Evolutionary conservation across 129 eudicot genomes (phyloP).

Genomic region (Saposhnikovia divaricata): DNA sequence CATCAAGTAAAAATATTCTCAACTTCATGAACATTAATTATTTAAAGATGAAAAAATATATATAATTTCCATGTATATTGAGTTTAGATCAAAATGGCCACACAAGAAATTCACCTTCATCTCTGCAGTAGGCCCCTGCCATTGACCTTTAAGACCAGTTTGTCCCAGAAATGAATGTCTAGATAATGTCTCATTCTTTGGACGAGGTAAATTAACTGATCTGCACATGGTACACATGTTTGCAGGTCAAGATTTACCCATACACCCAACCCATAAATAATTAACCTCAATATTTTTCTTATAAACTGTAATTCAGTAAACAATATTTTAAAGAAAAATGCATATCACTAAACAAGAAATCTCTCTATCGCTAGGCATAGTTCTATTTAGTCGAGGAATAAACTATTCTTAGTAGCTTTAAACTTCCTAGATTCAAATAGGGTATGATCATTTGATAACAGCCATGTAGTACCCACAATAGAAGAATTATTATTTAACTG

Average conservation of each 20-base stretch:
- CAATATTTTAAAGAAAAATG: not conserved
- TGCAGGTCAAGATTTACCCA: not conserved
- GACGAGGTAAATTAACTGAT: slow-evolving; percentile 61
- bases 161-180: slow-evolving; percentile 93
- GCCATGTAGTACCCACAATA: not conserved
- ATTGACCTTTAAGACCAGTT: slow-evolving; percentile 72
- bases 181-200: slow-evolving; percentile 88
- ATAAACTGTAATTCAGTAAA: not conserved
- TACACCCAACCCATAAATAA: not conserved
- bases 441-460: not conserved
- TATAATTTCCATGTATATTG: not conserved
- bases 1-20: slow-evolving; percentile 11
- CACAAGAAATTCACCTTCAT: slow-evolving; percentile 41
- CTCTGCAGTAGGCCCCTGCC: slow-evolving; percentile 65
- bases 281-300: not conserved
- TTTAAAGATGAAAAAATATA: not conserved
- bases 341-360: not conserved
- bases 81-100: slow-evolving; percentile 13
- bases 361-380: not conserved
- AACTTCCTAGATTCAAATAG: not conserved
- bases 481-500: not conserved
- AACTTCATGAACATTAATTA: not conserved
- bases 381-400: not conserved
- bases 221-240: slow-evolving; percentile 31
- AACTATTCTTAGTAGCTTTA: not conserved